A percentile compares a stretch with the other conserved stretches of the same genome.
Conservation (phyloP, 2,329 filamentous ascomycete species). For the Penicillium frequentans region DNA sequence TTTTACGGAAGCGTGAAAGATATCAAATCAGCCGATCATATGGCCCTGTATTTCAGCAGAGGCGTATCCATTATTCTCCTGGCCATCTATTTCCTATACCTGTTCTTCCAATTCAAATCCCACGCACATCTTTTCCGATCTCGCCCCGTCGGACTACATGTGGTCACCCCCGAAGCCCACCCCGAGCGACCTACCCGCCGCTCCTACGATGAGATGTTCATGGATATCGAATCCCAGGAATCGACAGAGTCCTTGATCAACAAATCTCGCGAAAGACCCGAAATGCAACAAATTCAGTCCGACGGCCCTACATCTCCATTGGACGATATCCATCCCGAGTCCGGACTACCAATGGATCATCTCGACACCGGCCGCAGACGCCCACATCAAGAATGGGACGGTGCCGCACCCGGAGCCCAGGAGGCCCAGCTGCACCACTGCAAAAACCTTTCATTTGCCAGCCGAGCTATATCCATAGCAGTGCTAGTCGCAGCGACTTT, state of each 20-base stretch:
- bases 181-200: background rate
- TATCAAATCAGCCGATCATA: conserved; percentile 50
- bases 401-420: background rate
- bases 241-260: background rate
- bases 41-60: conserved; percentile 11
- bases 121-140: conserved; percentile 10
- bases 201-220: conserved; percentile 18
- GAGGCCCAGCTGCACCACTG: conserved; percentile 2
- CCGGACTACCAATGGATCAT: conserved; percentile 6
- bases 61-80: conserved; percentile 12
- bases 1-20: conserved; percentile 80
- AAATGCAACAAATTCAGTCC: conserved; percentile 13
- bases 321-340: conserved; percentile 1
- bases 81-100: conserved; percentile 10
- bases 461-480: conserved; percentile 46
- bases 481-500: conserved; percentile 61
- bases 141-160: conserved; percentile 64
- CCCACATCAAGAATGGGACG: background rate
- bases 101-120: conserved; percentile 10
- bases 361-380: background rate
- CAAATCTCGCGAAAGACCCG: background rate
- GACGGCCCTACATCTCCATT: background rate
- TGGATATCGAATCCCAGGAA: conserved; percentile 9
- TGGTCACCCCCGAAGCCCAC: conserved; percentile 63
- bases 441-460: background rate